Evolutionary conservation across 1,284 basidiomycete genomes (phyloP).

Genomic region (Rhodofomes roseus): DNA sequence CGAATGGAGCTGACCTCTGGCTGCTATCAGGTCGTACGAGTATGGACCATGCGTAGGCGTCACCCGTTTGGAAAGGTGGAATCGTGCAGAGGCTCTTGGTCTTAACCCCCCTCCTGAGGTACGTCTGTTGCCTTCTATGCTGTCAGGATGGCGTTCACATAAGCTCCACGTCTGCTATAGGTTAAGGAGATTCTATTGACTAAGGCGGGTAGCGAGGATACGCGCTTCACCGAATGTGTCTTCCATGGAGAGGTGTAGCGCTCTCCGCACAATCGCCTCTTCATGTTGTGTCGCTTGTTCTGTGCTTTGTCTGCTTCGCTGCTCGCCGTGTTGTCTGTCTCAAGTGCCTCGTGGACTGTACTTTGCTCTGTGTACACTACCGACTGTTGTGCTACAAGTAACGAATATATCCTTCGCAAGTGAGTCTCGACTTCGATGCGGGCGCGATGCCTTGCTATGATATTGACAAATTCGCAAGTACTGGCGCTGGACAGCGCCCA

Average conservation of each 20-base stretch:
- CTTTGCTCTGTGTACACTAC: background rate
- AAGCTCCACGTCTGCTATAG: slow-evolving; percentile 33
- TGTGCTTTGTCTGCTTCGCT: background rate
- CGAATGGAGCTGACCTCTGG: background rate
- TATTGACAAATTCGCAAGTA: no score
- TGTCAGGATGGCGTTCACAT: background rate
- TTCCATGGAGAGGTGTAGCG: slow-evolving; percentile 41
- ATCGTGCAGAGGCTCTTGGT: slow-evolving; percentile 78
- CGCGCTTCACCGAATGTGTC: slow-evolving; percentile 45
- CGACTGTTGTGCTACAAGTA: background rate
- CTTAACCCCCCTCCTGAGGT: slow-evolving; percentile 84
- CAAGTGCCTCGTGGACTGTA: background rate
- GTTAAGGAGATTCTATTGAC: slow-evolving; percentile 72
- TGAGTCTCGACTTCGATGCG: background rate
- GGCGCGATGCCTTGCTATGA: background rate
- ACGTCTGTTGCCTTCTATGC: slow-evolving; percentile 23
- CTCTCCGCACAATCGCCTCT: background rate
- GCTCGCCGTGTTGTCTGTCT: background rate
- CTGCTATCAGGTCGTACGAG: slow-evolving; percentile 57
- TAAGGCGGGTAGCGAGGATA: slow-evolving; percentile 43
- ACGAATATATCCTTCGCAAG: background rate
- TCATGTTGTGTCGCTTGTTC: background rate
- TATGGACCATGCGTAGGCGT: slow-evolving; percentile 88
- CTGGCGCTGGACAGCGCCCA: background rate
- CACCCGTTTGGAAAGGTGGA: slow-evolving; percentile 83